phyloP scores from a whole-genome alignment of 2,329 filamentous ascomycete genomes.

The Zalaria obscura region DNA sequence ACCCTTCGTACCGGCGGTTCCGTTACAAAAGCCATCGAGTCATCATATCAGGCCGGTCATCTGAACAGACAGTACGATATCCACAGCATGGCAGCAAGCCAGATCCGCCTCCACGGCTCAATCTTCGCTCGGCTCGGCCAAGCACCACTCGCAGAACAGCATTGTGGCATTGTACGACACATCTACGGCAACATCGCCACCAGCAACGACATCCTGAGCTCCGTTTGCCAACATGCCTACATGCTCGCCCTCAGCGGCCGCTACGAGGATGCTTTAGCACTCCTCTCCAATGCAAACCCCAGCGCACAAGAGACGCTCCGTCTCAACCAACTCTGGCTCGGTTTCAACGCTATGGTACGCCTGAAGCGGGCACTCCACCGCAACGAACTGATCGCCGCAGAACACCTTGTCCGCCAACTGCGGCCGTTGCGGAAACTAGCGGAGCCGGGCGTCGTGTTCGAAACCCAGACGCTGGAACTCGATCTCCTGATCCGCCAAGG shows the following conservation, averaged over 20 bases:
- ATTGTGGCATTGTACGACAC: slow-evolving; percentile 60
- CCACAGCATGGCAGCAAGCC: slow-evolving; percentile 56
- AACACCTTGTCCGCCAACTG: slow-evolving; percentile 43
- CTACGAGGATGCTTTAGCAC: slow-evolving; percentile 53
- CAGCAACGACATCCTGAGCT: slow-evolving; percentile 67
- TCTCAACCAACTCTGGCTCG: slow-evolving; percentile 58
- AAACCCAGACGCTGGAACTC: slow-evolving; percentile 45
- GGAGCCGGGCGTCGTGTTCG: slow-evolving; percentile 45
- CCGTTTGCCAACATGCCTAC: slow-evolving; percentile 57
- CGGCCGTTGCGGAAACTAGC: slow-evolving; percentile 23
- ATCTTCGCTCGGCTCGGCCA: slow-evolving; percentile 65
- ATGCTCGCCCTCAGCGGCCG: slow-evolving; percentile 51
- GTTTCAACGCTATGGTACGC: slow-evolving; percentile 52
- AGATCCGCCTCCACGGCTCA: slow-evolving; percentile 57
- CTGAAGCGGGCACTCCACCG: slow-evolving; percentile 47
- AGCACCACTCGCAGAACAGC: slow-evolving; percentile 41
- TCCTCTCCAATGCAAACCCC: slow-evolving; percentile 45
- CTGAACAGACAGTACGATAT: slow-evolving; percentile 67
- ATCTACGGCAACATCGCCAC: slow-evolving; percentile 52
- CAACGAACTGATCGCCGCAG: slow-evolving; percentile 42
- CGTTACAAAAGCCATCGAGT: slow-evolving; percentile 52
- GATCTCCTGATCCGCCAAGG: slow-evolving; percentile 42
- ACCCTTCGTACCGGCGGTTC: slow-evolving; percentile 35
- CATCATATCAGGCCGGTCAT: slow-evolving; percentile 69
- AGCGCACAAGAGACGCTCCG: slow-evolving; percentile 59